Evolutionary conservation across 345 rosid genomes (phyloP), one percentile per base, ranked within the genome.

Genomic region (Populus tremula): DNA sequence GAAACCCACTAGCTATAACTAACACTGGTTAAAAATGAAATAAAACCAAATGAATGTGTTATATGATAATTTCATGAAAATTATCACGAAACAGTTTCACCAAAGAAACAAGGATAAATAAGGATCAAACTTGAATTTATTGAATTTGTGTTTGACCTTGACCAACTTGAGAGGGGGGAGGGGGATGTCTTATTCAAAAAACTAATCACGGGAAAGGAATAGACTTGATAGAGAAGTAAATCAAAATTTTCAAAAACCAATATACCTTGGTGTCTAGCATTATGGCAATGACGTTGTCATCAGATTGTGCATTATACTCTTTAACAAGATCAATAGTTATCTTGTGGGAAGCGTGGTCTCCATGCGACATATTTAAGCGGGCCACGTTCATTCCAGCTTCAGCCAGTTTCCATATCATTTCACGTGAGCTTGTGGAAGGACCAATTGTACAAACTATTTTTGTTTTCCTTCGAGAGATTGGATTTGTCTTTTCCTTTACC

Each of bases 361-460:
- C 99, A 83, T 96, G 98, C 0, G 98, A 96, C 98, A 93, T 93
- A 78, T 96, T 96, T 78, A 96, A 82, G 31, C 97, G 94, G 38
- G 99, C 98, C 80, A 96, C 98, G 63, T 96, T 92, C 98, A 93
- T 93, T 79, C 98, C 98, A 18, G 87, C 83, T 81, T 91, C 98
- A 0, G 97, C 97, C 63, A 96, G 89, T 78, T 92, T 96, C 99
- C 99, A 96, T 66, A 96, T 92, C 97, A 96, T 96, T 69, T 92
- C 98, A 2, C 92, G 89, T 17, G 94, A 87, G 82, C 97, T 95
- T n/a, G 98, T 90, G 3, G 99, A 90, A 39, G 98, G 99, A 69
- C 99, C 98, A 79, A 92, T 92, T 12, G 98, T 96, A 71, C 98
- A 96, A 17, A 96, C 96, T 36, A 96, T 93, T 88, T 96, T 96